Conservation (phyloP, 2,329 filamentous ascomycete species). For the Cryphonectria japonica region DNA sequence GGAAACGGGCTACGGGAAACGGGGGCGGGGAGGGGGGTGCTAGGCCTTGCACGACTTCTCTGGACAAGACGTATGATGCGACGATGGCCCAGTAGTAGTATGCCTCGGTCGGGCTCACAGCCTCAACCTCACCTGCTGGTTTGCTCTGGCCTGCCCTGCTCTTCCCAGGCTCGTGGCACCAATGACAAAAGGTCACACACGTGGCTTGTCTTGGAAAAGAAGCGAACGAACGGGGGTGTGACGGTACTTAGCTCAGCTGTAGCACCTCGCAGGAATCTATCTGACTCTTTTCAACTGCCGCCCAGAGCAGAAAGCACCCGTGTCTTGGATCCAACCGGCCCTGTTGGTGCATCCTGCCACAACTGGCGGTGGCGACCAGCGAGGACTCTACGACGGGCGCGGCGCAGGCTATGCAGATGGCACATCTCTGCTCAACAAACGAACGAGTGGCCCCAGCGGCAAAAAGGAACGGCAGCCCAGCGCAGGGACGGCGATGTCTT, state of each 20-base stretch:
- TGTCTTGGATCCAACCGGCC: not conserved
- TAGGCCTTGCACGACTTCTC: not conserved
- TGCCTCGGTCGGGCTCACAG: conserved; percentile 20
- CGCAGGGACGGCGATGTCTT: conserved; percentile 15
- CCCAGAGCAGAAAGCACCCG: not conserved
- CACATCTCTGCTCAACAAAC: not conserved
- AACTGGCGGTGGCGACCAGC: not conserved
- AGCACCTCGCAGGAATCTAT: conserved; percentile 3
- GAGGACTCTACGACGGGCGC: too few relatives aligned
- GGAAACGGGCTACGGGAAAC: too few relatives aligned
- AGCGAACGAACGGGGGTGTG: conserved; percentile 3
- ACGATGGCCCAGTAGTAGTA: conserved; percentile 7
- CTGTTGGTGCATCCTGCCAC: not conserved
- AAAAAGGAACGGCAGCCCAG: conserved; percentile 6
- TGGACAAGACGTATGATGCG: conserved; percentile 11
- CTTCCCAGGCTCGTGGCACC: conserved; percentile 12
- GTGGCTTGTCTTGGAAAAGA: conserved; percentile 18
- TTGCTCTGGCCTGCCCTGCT: conserved; percentile 9
- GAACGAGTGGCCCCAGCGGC: not conserved
- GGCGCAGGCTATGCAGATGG: not conserved
- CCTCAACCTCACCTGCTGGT: conserved; percentile 15
- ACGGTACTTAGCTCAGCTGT: conserved; percentile 2
- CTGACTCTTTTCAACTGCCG: conserved; percentile 8
- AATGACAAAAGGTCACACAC: conserved; percentile 15
- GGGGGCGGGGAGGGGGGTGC: too few relatives aligned